A percentile compares a stretch with the other conserved stretches of the same genome.
These are phyloP conservation scores for Cystobasidium onofrii DNA, from an alignment of 768 basidiomycete genomes.

Conservation along the genomic window DNA sequence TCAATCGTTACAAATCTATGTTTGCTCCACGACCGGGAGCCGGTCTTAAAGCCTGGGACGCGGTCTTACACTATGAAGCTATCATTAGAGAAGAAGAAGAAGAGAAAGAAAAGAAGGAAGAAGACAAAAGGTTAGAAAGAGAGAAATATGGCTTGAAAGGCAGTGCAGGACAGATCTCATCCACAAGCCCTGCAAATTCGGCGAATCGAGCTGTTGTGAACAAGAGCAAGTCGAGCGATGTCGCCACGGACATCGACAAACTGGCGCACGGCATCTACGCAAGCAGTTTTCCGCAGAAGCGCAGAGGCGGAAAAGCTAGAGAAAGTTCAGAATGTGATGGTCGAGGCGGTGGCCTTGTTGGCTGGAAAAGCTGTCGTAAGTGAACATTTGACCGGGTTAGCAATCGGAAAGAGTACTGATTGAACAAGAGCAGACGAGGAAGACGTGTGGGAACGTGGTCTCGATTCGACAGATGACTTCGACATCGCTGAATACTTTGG, in stretches of 20 bases:
- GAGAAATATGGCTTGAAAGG: constrained; percentile 31
- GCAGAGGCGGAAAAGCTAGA: constrained; percentile 25
- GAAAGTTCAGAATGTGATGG: constrained; percentile 22
- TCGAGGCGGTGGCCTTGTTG: constrained; percentile 23
- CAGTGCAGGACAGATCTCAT: neutral
- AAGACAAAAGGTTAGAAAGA: constrained; percentile 9
- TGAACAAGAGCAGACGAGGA: constrained; percentile 12
- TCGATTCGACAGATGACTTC: constrained; percentile 25
- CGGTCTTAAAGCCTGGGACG: constrained; percentile 24
- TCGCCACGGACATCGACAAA: neutral
- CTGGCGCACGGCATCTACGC: neutral
- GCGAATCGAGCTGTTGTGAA: neutral
- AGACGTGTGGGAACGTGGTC: constrained; percentile 26
- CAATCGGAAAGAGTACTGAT: neutral
- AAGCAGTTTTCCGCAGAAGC: neutral
- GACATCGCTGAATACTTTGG: constrained; percentile 28
- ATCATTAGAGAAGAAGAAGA: constrained; percentile 29
- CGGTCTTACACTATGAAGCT: constrained; percentile 29
- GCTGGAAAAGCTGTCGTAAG: constrained; percentile 31
- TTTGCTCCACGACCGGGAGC: constrained; percentile 25
- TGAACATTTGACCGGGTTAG: neutral
- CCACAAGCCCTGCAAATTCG: neutral
- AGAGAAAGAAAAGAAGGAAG: constrained; percentile 29
- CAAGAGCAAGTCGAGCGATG: neutral
- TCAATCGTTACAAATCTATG: neutral